Evolutionary conservation across 352 stramenopile genomes (phyloP), one percentile per base, ranked within the genome.

Genomic region (Salisapilia sapeloensis): DNA sequence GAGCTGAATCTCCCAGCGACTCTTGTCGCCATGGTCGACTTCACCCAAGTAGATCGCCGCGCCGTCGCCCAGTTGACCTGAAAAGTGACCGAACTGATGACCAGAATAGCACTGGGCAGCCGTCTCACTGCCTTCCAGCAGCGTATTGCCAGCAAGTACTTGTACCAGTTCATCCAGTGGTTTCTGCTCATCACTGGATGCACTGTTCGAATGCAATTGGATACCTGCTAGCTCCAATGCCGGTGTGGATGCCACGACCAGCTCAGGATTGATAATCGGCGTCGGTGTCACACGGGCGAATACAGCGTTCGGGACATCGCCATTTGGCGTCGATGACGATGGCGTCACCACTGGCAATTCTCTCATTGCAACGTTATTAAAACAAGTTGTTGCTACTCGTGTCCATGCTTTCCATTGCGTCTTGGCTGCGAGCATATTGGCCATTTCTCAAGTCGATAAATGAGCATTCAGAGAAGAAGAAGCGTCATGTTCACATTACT

Each of bases 1-100:
- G 10, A 98, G 58, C 52, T 98, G 94, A 30, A 98, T 52, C 57
- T 99, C 94, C 51, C 78, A 96, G 9, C 77, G 44, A 1, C 11
- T 13, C 0, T 51, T 34, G 6, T 51, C 33, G n/a, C 33, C 36
- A 26, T 42, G 40, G 22, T 80, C 56, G 20, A 92, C 59, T 50
- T 94, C 80, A 16, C 80, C 84, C 10, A 95, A 43, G 48, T 89
- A 92, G 28, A 94, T 63, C 5, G 84, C 82, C 2, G 77, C 79
- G 24, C 84, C 84, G 41, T 95, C 84, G 28, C 84, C 84, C 32
- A 95, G 58, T 56, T 95, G 83, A 1, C 81, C 80, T 3, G 81
- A 92, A 35, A 93, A 95, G 35, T 77, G 84, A 9, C 83, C 83
- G 38, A 95, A 94, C 50, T 94, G 81, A 46, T 94, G 79, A 23